Evolutionary conservation across 2,329 filamentous ascomycete species (phyloP).

Genomic region (Colletotrichum australisinense): DNA sequence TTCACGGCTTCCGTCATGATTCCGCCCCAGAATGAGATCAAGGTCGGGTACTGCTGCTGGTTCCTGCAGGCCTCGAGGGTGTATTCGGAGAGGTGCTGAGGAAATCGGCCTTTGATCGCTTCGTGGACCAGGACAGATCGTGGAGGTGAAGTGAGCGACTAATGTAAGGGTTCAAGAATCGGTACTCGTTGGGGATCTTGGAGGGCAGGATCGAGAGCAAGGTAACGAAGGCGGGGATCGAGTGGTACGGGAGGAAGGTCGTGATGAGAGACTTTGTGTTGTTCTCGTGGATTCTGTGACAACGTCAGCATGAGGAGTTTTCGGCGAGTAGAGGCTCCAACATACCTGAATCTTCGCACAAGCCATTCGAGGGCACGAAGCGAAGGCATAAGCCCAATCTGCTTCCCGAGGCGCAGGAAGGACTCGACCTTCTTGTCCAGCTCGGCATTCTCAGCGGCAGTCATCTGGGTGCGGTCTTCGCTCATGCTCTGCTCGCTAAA

Average conservation of each 20-base stretch:
- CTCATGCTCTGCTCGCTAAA: constrained; percentile 95
- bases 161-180: constrained; percentile 89
- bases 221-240: constrained; percentile 84
- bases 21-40: constrained; percentile 92
- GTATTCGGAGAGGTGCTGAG: constrained; percentile 83
- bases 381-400: constrained; percentile 85
- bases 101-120: constrained; percentile 81
- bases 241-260: constrained; percentile 93
- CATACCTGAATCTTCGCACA: constrained; percentile 86
- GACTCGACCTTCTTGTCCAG: constrained; percentile 82
- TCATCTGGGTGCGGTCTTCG: constrained; percentile 89
- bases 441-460: constrained; percentile 81
- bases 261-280: constrained; percentile 83
- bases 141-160: constrained; percentile 79
- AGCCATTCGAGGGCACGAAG: constrained; percentile 96
- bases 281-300: constrained; percentile 83
- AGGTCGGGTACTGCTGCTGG: constrained; percentile 78
- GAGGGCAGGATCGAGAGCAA: constrained; percentile 87
- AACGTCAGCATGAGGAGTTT: constrained; percentile 26
- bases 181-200: constrained; percentile 80
- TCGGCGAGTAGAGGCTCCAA: constrained; percentile 14
- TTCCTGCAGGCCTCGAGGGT: constrained; percentile 79
- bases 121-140: constrained; percentile 86
- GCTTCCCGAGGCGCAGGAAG: constrained; percentile 84
- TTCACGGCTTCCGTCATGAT: constrained; percentile 88